phyloP scores from a whole-genome alignment of 495 filamentous ascomycete species.

The Letharia lupina region DNA sequence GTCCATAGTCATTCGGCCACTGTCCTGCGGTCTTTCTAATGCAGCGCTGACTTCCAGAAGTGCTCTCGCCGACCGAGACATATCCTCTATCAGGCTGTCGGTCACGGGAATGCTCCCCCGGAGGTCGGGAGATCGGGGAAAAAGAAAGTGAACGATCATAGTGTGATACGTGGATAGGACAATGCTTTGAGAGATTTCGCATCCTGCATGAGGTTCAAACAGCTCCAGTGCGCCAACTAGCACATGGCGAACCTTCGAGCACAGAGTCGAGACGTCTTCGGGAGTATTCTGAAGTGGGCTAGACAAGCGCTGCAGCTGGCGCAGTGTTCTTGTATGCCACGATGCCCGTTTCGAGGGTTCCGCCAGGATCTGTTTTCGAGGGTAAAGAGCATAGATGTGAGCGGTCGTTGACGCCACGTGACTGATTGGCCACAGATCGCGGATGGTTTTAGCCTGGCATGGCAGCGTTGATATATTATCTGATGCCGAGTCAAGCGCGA shows the following conservation, averaged over 20 bases:
- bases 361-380: constrained; percentile 8
- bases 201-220: constrained; percentile 12
- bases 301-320: constrained; percentile 16
- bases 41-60: constrained; percentile 10
- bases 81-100: constrained; percentile 16
- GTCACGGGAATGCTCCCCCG: constrained; percentile 10
- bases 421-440: constrained; percentile 23
- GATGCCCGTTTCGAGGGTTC: constrained; percentile 4
- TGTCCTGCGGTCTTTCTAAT: constrained; percentile 11
- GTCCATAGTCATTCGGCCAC: constrained; percentile 13
- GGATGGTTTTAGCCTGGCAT: constrained; percentile 21
- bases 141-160: constrained; percentile 24
- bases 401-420: constrained; percentile 24
- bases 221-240: constrained; percentile 17
- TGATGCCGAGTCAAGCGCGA: constrained; percentile 20
- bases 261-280: constrained; percentile 16
- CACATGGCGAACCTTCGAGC: constrained; percentile 19
- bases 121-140: constrained; percentile 16
- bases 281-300: constrained; percentile 9
- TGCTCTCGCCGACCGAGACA: constrained; percentile 17
- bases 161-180: constrained; percentile 24
- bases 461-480: constrained; percentile 24
- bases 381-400: constrained; percentile 21
- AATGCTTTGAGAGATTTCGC: constrained; percentile 14
- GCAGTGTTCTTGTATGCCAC: constrained; percentile 18